phyloP scores from a whole-genome alignment of 176 grass and related monocot species.

The Otatea glauca region DNA sequence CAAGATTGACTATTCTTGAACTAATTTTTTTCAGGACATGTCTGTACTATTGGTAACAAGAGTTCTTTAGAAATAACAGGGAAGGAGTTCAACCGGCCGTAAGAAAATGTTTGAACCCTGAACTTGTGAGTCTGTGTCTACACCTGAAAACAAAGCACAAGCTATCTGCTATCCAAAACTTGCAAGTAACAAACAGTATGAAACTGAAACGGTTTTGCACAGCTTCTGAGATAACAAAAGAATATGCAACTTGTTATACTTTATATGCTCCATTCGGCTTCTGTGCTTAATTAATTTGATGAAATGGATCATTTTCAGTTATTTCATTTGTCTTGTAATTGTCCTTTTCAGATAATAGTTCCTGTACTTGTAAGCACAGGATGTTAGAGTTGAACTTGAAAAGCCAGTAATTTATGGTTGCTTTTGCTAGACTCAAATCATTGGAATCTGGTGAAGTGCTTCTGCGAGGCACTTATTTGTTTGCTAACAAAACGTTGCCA shows the following conservation, averaged over 20 bases:
- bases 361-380: neutral
- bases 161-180: neutral
- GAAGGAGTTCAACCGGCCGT: slow-evolving; percentile 2
- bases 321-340: slow-evolving; percentile 25
- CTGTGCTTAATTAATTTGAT: neutral
- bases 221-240: neutral
- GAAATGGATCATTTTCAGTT: neutral
- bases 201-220: slow-evolving; percentile 32
- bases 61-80: slow-evolving; percentile 18
- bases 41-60: slow-evolving; percentile 19
- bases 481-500: neutral
- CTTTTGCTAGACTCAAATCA: slow-evolving; percentile 26
- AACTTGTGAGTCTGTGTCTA: slow-evolving; percentile 40
- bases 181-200: neutral
- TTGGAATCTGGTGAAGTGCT: neutral
- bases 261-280: neutral
- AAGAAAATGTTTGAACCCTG: slow-evolving; percentile 37
- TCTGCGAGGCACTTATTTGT: neutral
- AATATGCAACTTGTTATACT: neutral
- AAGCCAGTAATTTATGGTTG: neutral
- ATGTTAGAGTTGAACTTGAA: neutral
- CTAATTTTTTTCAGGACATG: slow-evolving; percentile 30
- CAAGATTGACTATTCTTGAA: neutral
- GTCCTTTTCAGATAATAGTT: neutral
- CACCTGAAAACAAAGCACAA: slow-evolving; percentile 46